Evolutionary conservation across 2,329 filamentous ascomycete species (phyloP).

Genomic region (Trichoderma breve): DNA sequence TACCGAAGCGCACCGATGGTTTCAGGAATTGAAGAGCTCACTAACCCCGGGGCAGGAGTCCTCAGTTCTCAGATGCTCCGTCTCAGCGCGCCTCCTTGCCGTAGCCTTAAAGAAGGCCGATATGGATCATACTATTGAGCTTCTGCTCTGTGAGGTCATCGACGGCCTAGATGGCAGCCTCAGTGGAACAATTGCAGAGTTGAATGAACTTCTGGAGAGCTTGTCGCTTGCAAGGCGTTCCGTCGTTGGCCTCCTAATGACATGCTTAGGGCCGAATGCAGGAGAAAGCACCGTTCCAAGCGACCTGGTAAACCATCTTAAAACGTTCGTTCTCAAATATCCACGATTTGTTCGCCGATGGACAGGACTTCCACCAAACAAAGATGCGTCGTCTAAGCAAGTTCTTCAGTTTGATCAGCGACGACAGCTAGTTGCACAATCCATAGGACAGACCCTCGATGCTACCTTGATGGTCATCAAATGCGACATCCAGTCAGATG

Average conservation of each 20-base stretch:
- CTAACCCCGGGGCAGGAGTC: conserved; percentile 43
- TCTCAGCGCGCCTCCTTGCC: conserved; percentile 55
- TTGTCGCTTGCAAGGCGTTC: conserved; percentile 56
- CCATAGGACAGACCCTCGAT: conserved; percentile 58
- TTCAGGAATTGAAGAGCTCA: conserved; percentile 43
- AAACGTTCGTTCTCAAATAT: conserved; percentile 56
- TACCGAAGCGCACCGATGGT: conserved; percentile 56
- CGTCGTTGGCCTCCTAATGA: conserved; percentile 48
- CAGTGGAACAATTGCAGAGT: conserved; percentile 56
- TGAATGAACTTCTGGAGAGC: conserved; percentile 60
- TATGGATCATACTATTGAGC: conserved; percentile 38
- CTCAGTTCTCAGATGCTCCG: conserved; percentile 49
- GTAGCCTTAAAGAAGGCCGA: conserved; percentile 49
- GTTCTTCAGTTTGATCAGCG: conserved; percentile 61
- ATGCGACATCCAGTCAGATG: conserved; percentile 46
- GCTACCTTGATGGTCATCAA: conserved; percentile 58
- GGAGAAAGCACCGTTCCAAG: conserved; percentile 19
- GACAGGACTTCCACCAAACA: conserved; percentile 56
- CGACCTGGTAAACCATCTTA: conserved; percentile 42
- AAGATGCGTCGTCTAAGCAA: conserved; percentile 54
- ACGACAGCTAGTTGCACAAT: conserved; percentile 50
- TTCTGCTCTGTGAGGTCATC: conserved; percentile 48
- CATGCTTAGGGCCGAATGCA: conserved; percentile 25
- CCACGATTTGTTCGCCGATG: conserved; percentile 61
- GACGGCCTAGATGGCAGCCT: conserved; percentile 57